Conservation (phyloP, 2,329 filamentous ascomycete species). For the Talaromyces sp. region DNA sequence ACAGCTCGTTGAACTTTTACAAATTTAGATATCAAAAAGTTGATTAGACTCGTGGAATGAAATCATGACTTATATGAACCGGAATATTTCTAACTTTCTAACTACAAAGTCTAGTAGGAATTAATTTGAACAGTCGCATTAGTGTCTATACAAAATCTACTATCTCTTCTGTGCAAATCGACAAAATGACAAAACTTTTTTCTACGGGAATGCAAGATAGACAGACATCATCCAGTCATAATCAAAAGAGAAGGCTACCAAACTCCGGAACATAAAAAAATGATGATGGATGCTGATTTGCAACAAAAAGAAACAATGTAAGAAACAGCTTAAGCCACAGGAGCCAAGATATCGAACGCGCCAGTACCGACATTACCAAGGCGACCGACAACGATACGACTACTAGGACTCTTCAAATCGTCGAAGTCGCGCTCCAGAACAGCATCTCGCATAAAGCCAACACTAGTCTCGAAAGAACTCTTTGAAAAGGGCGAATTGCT, state of each 20-base stretch:
- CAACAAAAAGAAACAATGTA: background rate
- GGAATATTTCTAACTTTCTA: no score
- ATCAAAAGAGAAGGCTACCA: conserved; percentile 5
- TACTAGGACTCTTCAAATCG: conserved; percentile 78
- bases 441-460: conserved; percentile 89
- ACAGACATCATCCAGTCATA: conserved; percentile 10
- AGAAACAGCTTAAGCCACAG: conserved; percentile 38
- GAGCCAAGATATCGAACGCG: conserved; percentile 77
- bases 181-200: background rate
- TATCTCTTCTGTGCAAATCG: background rate
- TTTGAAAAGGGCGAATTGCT: conserved; percentile 92
- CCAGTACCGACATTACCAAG: conserved; percentile 84
- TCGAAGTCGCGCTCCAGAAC: conserved; percentile 88
- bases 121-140: conserved; percentile 1
- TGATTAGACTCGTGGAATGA: background rate
- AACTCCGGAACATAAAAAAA: conserved; percentile 3
- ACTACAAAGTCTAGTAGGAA: background rate
- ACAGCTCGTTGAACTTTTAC: background rate
- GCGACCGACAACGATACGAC: conserved; percentile 81
- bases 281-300: conserved; percentile 1
- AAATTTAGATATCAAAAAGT: background rate
- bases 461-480: conserved; percentile 98
- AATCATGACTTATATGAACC: background rate
- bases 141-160: background rate
- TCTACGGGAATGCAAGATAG: background rate